Percentiles rank a stretch among this genome's conserved stretches.
These are phyloP conservation scores for Fusarium lateritium DNA, from an alignment of 2,329 filamentous ascomycete species.

Conservation along the genomic window DNA sequence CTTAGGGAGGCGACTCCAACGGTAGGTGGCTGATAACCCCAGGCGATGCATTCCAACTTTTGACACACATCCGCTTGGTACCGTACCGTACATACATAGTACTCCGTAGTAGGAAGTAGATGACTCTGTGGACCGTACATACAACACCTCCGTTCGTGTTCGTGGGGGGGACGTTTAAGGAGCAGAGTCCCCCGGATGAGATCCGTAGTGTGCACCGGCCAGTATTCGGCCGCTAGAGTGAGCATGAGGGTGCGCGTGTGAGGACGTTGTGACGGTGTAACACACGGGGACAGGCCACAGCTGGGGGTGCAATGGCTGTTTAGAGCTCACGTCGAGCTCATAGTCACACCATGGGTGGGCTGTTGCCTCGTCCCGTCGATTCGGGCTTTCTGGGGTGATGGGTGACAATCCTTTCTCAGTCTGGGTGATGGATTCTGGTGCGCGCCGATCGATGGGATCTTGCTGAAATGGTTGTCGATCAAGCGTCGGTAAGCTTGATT, in stretches of 20 bases:
- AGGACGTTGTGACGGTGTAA: constrained; percentile 39
- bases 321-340: constrained; percentile 45
- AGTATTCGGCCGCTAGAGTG: constrained; percentile 34
- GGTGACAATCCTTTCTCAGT: constrained; percentile 45
- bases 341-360: constrained; percentile 50
- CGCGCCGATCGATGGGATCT: constrained; percentile 48
- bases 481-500: constrained; percentile 33
- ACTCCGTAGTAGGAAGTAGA: constrained; percentile 11
- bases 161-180: constrained; percentile 8
- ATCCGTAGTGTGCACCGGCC: constrained; percentile 32
- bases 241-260: constrained; percentile 40
- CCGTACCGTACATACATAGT: neutral
- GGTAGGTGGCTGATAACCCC: constrained; percentile 28
- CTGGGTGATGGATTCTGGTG: constrained; percentile 38
- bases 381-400: constrained; percentile 44
- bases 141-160: constrained; percentile 15
- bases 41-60: constrained; percentile 36
- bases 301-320: constrained; percentile 41
- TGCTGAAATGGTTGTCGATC: constrained; percentile 44
- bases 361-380: constrained; percentile 48
- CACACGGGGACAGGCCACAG: constrained; percentile 45
- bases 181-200: constrained; percentile 39
- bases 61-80: constrained; percentile 25
- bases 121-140: constrained; percentile 26
- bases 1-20: constrained; percentile 26